Evolutionary conservation across 2,329 filamentous ascomycete genomes (phyloP).

Genomic region (Fonsecaea multimorphosa): DNA sequence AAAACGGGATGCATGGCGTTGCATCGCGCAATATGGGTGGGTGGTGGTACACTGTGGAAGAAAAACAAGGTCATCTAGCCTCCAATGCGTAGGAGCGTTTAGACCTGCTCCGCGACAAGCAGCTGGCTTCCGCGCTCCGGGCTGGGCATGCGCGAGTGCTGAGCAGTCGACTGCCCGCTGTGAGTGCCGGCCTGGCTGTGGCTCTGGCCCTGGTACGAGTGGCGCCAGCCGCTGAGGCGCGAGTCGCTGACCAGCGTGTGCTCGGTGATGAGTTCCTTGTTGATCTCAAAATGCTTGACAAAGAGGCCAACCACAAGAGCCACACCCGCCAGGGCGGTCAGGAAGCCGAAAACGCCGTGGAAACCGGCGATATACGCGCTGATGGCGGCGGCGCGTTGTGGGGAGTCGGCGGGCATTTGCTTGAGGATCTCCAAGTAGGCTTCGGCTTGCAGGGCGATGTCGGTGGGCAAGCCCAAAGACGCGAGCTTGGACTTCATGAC

Average conservation of each 20-base stretch:
- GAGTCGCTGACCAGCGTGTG: conserved; percentile 20
- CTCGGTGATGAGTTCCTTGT: conserved; percentile 31
- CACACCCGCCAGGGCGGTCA: conserved; percentile 24
- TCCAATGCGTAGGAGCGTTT: too few species aligned
- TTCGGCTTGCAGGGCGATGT: conserved; percentile 30
- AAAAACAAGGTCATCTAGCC: too few species aligned
- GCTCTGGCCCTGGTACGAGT: too few species aligned
- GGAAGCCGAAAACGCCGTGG: conserved; percentile 31
- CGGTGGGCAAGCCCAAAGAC: conserved; percentile 21
- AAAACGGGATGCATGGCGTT: too few species aligned
- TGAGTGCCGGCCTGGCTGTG: not conserved
- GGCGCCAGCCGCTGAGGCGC: conserved; percentile 4
- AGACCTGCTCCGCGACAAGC: not conserved
- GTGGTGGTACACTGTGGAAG: too few species aligned
- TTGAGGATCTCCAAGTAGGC: conserved; percentile 25
- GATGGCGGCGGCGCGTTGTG: conserved; percentile 15
- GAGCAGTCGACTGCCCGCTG: not conserved
- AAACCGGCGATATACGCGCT: conserved; percentile 28
- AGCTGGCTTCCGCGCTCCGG: not conserved
- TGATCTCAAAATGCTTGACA: conserved; percentile 29
- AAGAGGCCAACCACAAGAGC: conserved; percentile 27
- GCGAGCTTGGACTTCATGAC: conserved; percentile 44
- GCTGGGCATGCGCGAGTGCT: conserved; percentile 1
- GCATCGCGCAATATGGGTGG: too few species aligned
- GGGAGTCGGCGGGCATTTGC: conserved; percentile 1